Evolutionary conservation across 2,329 filamentous ascomycete species (phyloP), one percentile per base, ranked within the genome.

Genomic region (Colletotrichum echinochloae): DNA sequence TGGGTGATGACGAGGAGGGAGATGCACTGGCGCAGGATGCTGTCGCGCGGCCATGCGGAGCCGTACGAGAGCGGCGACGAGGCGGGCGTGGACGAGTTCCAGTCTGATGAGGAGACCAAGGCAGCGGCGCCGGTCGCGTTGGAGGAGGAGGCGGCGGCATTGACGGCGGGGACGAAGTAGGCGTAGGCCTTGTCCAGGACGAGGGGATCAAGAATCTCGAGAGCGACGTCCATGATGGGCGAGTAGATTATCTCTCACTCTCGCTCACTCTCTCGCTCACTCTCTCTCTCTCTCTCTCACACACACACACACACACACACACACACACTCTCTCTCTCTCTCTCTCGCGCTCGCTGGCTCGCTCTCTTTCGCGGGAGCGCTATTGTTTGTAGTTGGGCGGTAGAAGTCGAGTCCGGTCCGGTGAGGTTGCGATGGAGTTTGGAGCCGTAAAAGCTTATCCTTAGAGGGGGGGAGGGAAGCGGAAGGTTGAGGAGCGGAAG

Each of bases 151-250:
- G n/a, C n/a, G n/a, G 41, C 14, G 18, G 35, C 39, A 7, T 51
- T 49, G 23, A 37, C 56, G 23, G 74, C 74, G 35, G 82, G 81
- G 52, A 82, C 74, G 49, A 79, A 74, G 71, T 80, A 80, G 73
- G 81, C 79, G 70, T 83, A 83, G 44, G 77, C 78, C 75, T 79
- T 78, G 74, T 83, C 82, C 65, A 83, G 75, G 65, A 83, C 74
- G 61, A 83, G 75, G 46, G 80, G 81, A 75, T 83, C 82, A 71
- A 82, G 77, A 51, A 83, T 60, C 62, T 83, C 82, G 66, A 83
- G 80, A 23, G 79, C 77, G 60, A 76, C 74, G 69, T 83, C 82
- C 82, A 83, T 83, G 60, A 9, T 61, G 60, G 59, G 39, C 72
- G 65, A 54, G 30, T 16, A 20, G 26, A 16, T 39, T 61, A 1